Conservation (phyloP, 192 early-diverging fungal genomes). For the Coemansia sp. region DNA sequence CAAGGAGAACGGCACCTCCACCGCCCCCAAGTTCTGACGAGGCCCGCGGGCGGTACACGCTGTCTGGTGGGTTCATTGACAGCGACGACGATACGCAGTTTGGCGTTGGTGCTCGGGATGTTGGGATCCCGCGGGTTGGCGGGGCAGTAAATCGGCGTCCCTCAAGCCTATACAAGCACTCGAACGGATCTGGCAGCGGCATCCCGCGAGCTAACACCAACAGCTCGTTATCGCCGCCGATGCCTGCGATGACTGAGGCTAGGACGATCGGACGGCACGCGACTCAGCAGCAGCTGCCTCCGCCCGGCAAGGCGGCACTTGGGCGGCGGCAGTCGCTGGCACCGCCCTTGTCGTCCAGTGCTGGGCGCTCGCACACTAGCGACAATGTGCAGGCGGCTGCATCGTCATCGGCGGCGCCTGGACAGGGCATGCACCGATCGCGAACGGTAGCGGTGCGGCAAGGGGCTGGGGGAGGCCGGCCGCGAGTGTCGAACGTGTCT, state of each 20-base stretch:
- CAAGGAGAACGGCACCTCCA: not conserved
- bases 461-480: constrained; percentile 20
- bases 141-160: constrained; percentile 17
- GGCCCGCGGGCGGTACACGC: constrained; percentile 11
- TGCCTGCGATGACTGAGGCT: constrained; percentile 17
- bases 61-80: constrained; percentile 10
- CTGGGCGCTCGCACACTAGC: constrained; percentile 10
- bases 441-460: constrained; percentile 15
- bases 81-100: constrained; percentile 33
- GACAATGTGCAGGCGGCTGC: constrained; percentile 6
- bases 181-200: constrained; percentile 27
- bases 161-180: constrained; percentile 31
- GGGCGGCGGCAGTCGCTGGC: constrained; percentile 37
- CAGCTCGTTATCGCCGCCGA: constrained; percentile 34
- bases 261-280: constrained; percentile 10
- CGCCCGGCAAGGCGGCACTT: constrained; percentile 19
- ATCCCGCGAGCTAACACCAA: constrained; percentile 26
- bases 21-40: not conserved
- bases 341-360: constrained; percentile 12
- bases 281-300: constrained; percentile 25
- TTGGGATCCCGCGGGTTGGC: constrained; percentile 23
- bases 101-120: constrained; percentile 8
- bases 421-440: not conserved
- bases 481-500: constrained; percentile 23
- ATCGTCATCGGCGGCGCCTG: not conserved